These are phyloP conservation scores for Fraxinus latifolia DNA, from an alignment of 305 asterid genomes.

Conservation along the genomic window DNA sequence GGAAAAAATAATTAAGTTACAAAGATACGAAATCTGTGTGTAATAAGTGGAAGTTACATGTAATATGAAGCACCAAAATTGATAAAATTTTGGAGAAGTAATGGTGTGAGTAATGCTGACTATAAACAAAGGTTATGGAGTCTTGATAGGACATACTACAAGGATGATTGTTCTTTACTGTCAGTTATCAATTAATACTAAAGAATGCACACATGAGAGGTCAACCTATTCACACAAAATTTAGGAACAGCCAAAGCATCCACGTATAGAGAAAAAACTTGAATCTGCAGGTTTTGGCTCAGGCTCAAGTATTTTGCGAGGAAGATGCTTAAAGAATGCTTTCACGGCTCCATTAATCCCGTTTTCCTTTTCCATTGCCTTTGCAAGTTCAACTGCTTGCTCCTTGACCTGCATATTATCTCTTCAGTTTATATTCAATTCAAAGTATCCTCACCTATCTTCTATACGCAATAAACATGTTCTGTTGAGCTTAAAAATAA, in stretches of 20 bases:
- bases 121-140: not conserved
- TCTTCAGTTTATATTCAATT: slow-evolving; percentile 12
- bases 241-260: slow-evolving; percentile 85
- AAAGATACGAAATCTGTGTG: not conserved
- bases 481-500: not conserved
- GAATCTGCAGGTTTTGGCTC: slow-evolving; percentile 50
- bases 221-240: slow-evolving; percentile 20
- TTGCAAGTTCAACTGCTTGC: slow-evolving; percentile 74
- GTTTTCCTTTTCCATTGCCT: slow-evolving; percentile 91
- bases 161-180: not conserved
- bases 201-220: slow-evolving; percentile 26
- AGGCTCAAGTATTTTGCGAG: slow-evolving; percentile 44
- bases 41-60: not conserved
- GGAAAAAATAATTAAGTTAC: not conserved
- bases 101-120: not conserved
- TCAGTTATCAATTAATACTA: not conserved
- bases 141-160: not conserved
- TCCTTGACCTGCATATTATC: slow-evolving; percentile 69
- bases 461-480: not conserved
- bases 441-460: not conserved
- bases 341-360: slow-evolving; percentile 92
- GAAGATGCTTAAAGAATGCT: slow-evolving; percentile 84
- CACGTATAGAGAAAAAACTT: slow-evolving; percentile 46
- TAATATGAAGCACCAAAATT: not conserved
- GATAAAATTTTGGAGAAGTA: not conserved